Evolutionary conservation across 2,329 filamentous ascomycete genomes (phyloP).

Genomic region (Colletotrichum kahawae): DNA sequence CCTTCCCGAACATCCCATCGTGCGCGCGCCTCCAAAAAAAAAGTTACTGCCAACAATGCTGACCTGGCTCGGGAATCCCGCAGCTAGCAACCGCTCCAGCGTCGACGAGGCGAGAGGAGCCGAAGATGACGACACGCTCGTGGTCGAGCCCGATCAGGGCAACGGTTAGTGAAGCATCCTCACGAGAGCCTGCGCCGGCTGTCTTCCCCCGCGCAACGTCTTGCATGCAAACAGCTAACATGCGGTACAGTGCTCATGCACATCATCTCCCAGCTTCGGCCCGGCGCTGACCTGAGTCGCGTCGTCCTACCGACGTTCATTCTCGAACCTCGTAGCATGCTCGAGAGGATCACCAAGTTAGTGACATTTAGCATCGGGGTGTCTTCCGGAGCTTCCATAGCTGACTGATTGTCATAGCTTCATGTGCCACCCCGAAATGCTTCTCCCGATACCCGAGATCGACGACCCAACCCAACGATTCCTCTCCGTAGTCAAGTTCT

Average conservation of each 20-base stretch:
- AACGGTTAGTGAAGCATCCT: conserved; percentile 69
- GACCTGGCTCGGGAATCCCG: conserved; percentile 44
- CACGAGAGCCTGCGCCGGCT: neutral
- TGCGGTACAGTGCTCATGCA: conserved; percentile 78
- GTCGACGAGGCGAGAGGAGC: conserved; percentile 44
- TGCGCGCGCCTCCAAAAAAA: conserved; percentile 13
- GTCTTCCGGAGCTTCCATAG: neutral
- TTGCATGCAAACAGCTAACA: conserved; percentile 1
- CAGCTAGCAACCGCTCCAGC: conserved; percentile 57
- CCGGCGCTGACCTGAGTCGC: conserved; percentile 91
- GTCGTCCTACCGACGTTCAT: conserved; percentile 98
- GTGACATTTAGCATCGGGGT: conserved; percentile 31
- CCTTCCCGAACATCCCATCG: neutral
- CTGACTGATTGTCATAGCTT: conserved; percentile 65
- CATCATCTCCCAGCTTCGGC: conserved; percentile 95
- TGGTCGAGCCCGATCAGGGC: conserved; percentile 91
- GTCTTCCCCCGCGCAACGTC: neutral
- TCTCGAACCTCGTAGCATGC: conserved; percentile 95
- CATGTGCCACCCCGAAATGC: conserved; percentile 98
- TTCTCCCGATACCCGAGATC: conserved; percentile 84
- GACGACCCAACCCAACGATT: conserved; percentile 91
- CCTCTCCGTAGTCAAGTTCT: conserved; percentile 96
- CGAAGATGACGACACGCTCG: conserved; percentile 75
- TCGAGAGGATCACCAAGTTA: conserved; percentile 98
- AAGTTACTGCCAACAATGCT: conserved; percentile 39